Percentiles rank a stretch among this genome's conserved stretches.
phyloP scores from a whole-genome alignment of 2,329 filamentous ascomycete species.

The Ophiostoma quercus region DNA sequence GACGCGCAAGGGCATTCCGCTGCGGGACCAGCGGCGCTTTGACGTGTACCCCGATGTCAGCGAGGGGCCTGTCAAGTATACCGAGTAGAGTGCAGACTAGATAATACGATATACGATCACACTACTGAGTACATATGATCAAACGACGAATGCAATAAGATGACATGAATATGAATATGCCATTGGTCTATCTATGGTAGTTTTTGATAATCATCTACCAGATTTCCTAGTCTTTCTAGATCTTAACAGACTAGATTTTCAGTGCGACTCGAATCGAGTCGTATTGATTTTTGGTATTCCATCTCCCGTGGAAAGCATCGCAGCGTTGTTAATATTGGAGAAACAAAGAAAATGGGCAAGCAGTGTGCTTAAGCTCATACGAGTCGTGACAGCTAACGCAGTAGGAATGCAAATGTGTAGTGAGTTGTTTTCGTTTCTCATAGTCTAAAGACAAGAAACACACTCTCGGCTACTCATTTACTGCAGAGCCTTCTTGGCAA shows the following conservation, averaged over 20 bases:
- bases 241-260: neutral
- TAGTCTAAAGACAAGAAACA: neutral
- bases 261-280: neutral
- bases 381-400: neutral
- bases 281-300: conserved; percentile 4
- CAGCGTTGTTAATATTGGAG: neutral
- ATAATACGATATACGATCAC: neutral
- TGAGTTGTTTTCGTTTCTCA: neutral
- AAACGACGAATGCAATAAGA: neutral
- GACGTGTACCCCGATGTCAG: conserved; percentile 94
- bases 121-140: neutral
- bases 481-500: conserved; percentile 72
- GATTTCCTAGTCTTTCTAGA: neutral
- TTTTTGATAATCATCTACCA: neutral
- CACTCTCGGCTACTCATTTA: conserved; percentile 33
- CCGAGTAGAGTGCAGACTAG: conserved; percentile 28
- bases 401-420: neutral
- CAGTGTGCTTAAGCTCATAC: neutral
- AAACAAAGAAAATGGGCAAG: conserved; percentile 10
- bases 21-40: conserved; percentile 79
- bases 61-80: conserved; percentile 45
- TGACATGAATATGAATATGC: neutral
- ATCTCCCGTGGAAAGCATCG: conserved; percentile 13
- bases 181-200: conserved; percentile 5
- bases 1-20: conserved; percentile 75